Evolutionary conservation across 768 basidiomycete genomes (phyloP).

Genomic region (Hygrocybe punicea): DNA sequence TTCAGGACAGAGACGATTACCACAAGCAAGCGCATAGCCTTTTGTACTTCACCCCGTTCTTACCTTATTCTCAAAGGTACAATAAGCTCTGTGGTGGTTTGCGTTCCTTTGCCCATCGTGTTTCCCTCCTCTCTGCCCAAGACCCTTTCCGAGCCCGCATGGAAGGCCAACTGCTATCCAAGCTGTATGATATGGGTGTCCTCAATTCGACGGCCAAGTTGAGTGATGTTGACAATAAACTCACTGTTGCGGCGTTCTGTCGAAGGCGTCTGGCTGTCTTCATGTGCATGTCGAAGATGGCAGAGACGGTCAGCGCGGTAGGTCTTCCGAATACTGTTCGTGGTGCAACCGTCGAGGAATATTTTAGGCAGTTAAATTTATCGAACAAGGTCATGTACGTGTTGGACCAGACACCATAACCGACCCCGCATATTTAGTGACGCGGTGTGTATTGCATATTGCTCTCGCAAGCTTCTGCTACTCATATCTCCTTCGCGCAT

Average conservation of each 20-base stretch:
- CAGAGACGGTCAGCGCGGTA: slow-evolving; percentile 91
- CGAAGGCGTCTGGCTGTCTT: slow-evolving; percentile 88
- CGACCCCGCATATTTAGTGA: slow-evolving; percentile 94
- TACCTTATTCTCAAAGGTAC: slow-evolving; percentile 49
- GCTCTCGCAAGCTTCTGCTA: slow-evolving; percentile 5
- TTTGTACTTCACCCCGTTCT: background rate
- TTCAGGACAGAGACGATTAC: slow-evolving; percentile 92
- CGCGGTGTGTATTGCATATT: slow-evolving; percentile 48
- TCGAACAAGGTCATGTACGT: slow-evolving; percentile 97
- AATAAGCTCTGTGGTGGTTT: slow-evolving; percentile 92
- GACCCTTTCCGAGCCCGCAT: slow-evolving; percentile 84
- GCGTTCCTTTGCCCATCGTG: slow-evolving; percentile 78
- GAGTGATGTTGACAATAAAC: slow-evolving; percentile 92
- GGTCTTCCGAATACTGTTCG: slow-evolving; percentile 32
- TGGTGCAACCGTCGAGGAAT: slow-evolving; percentile 4
- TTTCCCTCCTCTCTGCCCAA: slow-evolving; percentile 82
- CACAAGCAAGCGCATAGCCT: slow-evolving; percentile 55
- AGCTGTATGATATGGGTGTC: slow-evolving; percentile 96
- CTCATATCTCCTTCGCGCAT: background rate
- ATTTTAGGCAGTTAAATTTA: slow-evolving; percentile 88
- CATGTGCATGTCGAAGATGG: slow-evolving; percentile 91
- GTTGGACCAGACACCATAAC: slow-evolving; percentile 95
- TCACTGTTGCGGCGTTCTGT: slow-evolving; percentile 94
- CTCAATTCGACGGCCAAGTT: slow-evolving; percentile 84
- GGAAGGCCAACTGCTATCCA: slow-evolving; percentile 85